These are phyloP conservation scores for Ceraceosorus bombacis DNA, from an alignment of 1,284 basidiomycete genomes.

Conservation along the genomic window DNA sequence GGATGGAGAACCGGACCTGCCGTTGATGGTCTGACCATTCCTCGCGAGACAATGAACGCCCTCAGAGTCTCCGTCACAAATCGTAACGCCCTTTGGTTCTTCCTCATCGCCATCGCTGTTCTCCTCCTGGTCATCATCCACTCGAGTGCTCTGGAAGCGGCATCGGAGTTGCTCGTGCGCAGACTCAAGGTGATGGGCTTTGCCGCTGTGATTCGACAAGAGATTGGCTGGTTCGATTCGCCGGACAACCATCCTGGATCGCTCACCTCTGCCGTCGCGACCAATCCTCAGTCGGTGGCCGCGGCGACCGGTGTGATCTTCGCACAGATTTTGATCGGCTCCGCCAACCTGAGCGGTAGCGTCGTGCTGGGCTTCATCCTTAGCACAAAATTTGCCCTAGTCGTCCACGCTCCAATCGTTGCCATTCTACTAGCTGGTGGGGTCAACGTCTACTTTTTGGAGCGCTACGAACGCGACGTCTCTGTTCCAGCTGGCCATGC, in stretches of 20 bases:
- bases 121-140: conserved; percentile 27
- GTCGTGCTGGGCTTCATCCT: conserved; percentile 49
- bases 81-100: conserved; percentile 31
- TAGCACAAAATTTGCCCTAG: conserved; percentile 11
- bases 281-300: conserved; percentile 48
- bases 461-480: conserved; percentile 33
- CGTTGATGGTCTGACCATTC: conserved; percentile 26
- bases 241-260: conserved; percentile 48
- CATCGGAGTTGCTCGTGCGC: conserved; percentile 33
- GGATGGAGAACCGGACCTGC: conserved; percentile 43
- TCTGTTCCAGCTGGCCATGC: conserved; percentile 10
- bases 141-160: conserved; percentile 39
- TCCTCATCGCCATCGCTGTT: conserved; percentile 29
- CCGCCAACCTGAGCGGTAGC: conserved; percentile 47
- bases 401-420: conserved; percentile 26
- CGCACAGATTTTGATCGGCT: conserved; percentile 45
- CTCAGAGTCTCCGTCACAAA: conserved; percentile 13
- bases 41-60: conserved; percentile 4
- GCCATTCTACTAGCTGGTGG: conserved; percentile 34
- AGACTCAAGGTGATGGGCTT: conserved; percentile 33
- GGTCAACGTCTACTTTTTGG: conserved; percentile 46
- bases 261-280: conserved; percentile 48
- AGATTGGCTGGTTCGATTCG: conserved; percentile 44
- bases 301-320: conserved; percentile 49
- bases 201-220: conserved; percentile 34